phyloP scores from a whole-genome alignment of 257 asterid genomes.

The Solanum neorickii region DNA sequence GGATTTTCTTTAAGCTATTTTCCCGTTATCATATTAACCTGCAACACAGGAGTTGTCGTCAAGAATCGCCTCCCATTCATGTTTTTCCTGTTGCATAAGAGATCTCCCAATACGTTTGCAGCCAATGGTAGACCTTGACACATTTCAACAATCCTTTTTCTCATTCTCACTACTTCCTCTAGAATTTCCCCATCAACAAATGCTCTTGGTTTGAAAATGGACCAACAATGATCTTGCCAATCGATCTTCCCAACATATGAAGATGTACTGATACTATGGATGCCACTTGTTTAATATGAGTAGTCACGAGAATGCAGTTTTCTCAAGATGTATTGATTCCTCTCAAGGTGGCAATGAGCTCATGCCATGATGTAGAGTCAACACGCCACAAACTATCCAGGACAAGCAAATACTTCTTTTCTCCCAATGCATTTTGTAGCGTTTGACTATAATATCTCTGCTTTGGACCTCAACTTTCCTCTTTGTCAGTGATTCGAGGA shows the following conservation, averaged over 20 bases:
- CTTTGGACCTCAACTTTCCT: neutral
- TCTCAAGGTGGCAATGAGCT: neutral
- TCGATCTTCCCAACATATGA: neutral
- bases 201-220: neutral
- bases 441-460: neutral
- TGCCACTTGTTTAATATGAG: neutral
- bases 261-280: neutral
- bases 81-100: neutral
- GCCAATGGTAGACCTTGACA: neutral
- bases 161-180: neutral
- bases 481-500: neutral
- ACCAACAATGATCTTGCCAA: neutral
- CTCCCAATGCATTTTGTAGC: neutral
- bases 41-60: neutral
- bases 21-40: neutral
- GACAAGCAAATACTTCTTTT: neutral
- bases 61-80: neutral
- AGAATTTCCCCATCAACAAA: neutral
- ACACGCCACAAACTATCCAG: neutral
- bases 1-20: neutral
- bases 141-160: no score
- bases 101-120: neutral
- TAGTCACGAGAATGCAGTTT: neutral
- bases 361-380: neutral
- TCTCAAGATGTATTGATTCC: neutral